phyloP scores from a whole-genome alignment of 352 stramenopile genomes.

The Phytopythium sindhum region DNA sequence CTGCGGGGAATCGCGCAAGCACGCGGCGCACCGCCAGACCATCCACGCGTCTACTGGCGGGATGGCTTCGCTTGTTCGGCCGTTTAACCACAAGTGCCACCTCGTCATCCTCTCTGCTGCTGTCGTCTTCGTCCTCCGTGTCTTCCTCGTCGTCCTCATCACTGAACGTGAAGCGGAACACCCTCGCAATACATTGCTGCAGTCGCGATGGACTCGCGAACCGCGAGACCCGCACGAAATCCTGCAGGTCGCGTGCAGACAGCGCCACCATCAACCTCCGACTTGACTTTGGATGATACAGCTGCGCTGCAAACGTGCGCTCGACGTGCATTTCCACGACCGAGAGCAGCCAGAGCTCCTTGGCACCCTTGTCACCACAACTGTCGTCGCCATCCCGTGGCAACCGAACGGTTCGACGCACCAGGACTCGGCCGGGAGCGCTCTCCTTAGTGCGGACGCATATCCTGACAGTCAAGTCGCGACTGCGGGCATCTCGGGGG shows the following conservation, averaged over 20 bases:
- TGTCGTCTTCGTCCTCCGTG: background rate
- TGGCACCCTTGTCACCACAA: background rate
- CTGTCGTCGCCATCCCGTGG: background rate
- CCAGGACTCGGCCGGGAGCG: slow-evolving; percentile 19
- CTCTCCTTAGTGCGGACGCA: slow-evolving; percentile 16
- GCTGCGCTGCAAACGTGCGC: background rate
- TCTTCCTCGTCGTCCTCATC: background rate
- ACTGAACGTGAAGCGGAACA: background rate
- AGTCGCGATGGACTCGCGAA: background rate
- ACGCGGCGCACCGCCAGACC: slow-evolving; percentile 14
- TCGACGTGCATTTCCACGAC: slow-evolving; percentile 4
- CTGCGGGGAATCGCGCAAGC: slow-evolving; percentile 40
- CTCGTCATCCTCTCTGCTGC: background rate
- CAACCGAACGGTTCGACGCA: slow-evolving; percentile 25
- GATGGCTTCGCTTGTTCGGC: background rate
- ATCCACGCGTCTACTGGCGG: background rate
- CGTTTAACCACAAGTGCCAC: background rate
- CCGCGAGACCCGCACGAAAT: slow-evolving; percentile 2
- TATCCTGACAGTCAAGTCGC: slow-evolving; percentile 7
- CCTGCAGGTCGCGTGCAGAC: background rate
- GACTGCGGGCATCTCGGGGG: no score
- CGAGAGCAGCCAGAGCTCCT: slow-evolving; percentile 4
- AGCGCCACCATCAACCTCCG: background rate
- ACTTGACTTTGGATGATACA: slow-evolving; percentile 5
- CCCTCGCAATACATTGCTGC: background rate